Conservation (phyloP, 2,329 filamentous ascomycete species). For the Aspergillus alliaceus region DNA sequence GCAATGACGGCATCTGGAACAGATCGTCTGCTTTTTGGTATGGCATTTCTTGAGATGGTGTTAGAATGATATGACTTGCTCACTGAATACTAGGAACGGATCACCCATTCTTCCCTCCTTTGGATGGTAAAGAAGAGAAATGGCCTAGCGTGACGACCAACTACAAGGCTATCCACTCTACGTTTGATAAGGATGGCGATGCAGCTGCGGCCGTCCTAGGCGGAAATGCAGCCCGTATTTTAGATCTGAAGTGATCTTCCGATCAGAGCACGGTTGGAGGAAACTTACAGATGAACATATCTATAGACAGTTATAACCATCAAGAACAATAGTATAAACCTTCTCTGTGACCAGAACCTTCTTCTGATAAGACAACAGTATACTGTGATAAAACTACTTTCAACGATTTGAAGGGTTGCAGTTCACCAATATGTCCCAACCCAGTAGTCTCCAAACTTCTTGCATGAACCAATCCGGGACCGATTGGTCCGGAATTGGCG, state of each 20-base stretch:
- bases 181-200: slow-evolving; percentile 33
- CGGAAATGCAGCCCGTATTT: slow-evolving; percentile 45
- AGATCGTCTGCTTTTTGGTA: slow-evolving; percentile 45
- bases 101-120: slow-evolving; percentile 47
- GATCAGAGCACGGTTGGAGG: neutral
- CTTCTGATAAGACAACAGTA: too few species aligned
- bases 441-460: slow-evolving; percentile 58
- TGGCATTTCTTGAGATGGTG: neutral
- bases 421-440: slow-evolving; percentile 51
- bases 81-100: slow-evolving; percentile 36
- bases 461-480: slow-evolving; percentile 55
- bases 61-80: neutral
- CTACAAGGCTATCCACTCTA: slow-evolving; percentile 44
- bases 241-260: slow-evolving; percentile 32
- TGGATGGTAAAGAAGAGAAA: slow-evolving; percentile 33
- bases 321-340: too few species aligned
- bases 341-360: too few species aligned
- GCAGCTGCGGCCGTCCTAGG: slow-evolving; percentile 40
- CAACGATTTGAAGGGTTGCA: neutral
- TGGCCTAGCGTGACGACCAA: slow-evolving; percentile 52
- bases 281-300: too few species aligned
- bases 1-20: slow-evolving; percentile 69
- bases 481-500: slow-evolving; percentile 29
- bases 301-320: neutral
- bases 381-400: neutral